phyloP scores from a whole-genome alignment of 345 rosid genomes.

The Ceriops tagal region DNA sequence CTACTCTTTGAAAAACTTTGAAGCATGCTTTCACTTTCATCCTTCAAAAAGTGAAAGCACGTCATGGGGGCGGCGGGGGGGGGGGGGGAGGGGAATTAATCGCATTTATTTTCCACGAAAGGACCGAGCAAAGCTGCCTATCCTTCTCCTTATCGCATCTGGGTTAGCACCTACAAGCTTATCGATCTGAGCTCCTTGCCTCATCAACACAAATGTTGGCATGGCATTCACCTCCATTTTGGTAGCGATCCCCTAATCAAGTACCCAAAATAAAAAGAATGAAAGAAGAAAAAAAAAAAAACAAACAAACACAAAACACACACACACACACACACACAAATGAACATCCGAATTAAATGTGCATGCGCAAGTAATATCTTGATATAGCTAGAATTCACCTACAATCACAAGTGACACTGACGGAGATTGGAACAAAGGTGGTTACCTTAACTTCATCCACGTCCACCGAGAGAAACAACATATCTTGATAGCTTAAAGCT shows the following conservation, averaged over 20 bases:
- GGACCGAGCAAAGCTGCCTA: conserved; percentile 17
- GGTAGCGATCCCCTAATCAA: conserved; percentile 28
- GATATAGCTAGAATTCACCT: too few relatives aligned
- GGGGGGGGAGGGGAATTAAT: too few relatives aligned
- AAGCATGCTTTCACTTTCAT: too few relatives aligned
- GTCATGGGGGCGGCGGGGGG: too few relatives aligned
- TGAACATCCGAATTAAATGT: too few relatives aligned
- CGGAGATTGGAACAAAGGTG: neutral
- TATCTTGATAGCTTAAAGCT: conserved; percentile 27
- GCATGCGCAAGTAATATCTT: too few relatives aligned
- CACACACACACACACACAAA: too few relatives aligned
- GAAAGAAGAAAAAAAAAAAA: too few relatives aligned
- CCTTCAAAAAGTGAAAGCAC: too few relatives aligned
- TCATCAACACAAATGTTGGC: conserved; percentile 47
- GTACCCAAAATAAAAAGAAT: too few relatives aligned
- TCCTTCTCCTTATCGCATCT: conserved; percentile 25
- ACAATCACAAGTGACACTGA: neutral
- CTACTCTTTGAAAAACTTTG: too few relatives aligned
- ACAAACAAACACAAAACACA: too few relatives aligned
- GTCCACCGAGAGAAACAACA: conserved; percentile 40
- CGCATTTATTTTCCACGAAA: neutral
- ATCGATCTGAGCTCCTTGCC: conserved; percentile 28
- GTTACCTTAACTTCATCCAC: conserved; percentile 52
- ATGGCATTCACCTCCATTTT: conserved; percentile 49
- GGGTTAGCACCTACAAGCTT: conserved; percentile 53